Evolutionary conservation across 345 rosid species (phyloP).

Genomic region (Sonneratia caseolaris): DNA sequence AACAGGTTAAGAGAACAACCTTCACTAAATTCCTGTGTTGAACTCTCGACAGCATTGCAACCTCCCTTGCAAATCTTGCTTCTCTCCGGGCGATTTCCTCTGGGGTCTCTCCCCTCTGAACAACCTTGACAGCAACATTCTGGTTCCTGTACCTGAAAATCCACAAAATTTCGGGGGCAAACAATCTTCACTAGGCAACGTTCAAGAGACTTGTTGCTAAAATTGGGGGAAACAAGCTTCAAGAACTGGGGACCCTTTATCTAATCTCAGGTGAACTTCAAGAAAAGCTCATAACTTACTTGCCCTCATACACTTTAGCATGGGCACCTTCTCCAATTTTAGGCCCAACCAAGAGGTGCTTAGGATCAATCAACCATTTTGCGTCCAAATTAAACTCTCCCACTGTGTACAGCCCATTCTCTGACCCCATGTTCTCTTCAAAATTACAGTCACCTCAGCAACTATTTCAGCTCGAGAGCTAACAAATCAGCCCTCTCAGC

Average conservation of each 20-base stretch:
- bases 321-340: slow-evolving; percentile 99
- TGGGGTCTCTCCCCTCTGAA: slow-evolving; percentile 67
- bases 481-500: background rate
- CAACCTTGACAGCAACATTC: slow-evolving; percentile 79
- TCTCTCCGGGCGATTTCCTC: slow-evolving; percentile 77
- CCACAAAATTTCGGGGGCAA: background rate
- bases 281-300: slow-evolving; percentile 48
- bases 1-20: slow-evolving; percentile 29
- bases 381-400: slow-evolving; percentile 60
- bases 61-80: slow-evolving; percentile 74
- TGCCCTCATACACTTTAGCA: slow-evolving; percentile 97
- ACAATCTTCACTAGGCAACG: background rate
- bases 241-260: background rate
- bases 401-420: slow-evolving; percentile 48
- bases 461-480: background rate
- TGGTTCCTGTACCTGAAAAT: slow-evolving; percentile 58
- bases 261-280: background rate
- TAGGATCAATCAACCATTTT: slow-evolving; percentile 87
- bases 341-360: slow-evolving; percentile 88
- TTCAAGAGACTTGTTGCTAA: background rate
- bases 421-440: slow-evolving; percentile 60
- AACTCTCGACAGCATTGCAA: slow-evolving; percentile 82
- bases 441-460: background rate
- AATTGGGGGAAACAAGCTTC: background rate
- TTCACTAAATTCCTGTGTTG: slow-evolving; percentile 86